These are phyloP conservation scores for Penstemon eatonii DNA, from an alignment of 257 asterid species.

Conservation along the genomic window DNA sequence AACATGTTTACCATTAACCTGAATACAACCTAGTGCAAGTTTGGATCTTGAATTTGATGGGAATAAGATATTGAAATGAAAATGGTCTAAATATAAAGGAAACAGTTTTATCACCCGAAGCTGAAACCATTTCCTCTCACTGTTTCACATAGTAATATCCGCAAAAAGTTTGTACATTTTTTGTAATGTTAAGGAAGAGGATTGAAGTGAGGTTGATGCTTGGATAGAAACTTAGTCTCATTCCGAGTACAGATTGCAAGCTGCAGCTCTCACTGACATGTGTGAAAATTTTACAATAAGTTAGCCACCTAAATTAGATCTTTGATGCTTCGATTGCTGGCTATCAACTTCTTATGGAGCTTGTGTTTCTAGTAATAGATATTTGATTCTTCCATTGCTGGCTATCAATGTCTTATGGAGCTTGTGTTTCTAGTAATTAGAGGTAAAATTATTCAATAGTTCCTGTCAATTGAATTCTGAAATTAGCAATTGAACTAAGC, in stretches of 20 bases:
- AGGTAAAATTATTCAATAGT: background rate
- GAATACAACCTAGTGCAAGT: no score
- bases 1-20: no score
- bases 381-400: no score
- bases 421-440: background rate
- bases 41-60: no score
- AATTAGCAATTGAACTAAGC: background rate
- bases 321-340: background rate
- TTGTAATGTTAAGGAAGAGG: background rate
- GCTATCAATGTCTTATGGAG: background rate
- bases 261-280: background rate
- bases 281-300: background rate
- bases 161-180: no score
- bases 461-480: background rate
- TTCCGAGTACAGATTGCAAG: background rate
- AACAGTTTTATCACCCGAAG: no score
- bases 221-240: background rate
- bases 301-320: background rate
- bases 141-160: no score
- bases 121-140: no score
- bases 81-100: no score
- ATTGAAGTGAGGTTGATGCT: constrained; percentile 7
- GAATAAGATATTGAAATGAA: no score
- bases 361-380: background rate
- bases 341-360: background rate